Evolutionary conservation across 352 stramenopile species (phyloP).

Genomic region (Phytophthora gonapodyides): DNA sequence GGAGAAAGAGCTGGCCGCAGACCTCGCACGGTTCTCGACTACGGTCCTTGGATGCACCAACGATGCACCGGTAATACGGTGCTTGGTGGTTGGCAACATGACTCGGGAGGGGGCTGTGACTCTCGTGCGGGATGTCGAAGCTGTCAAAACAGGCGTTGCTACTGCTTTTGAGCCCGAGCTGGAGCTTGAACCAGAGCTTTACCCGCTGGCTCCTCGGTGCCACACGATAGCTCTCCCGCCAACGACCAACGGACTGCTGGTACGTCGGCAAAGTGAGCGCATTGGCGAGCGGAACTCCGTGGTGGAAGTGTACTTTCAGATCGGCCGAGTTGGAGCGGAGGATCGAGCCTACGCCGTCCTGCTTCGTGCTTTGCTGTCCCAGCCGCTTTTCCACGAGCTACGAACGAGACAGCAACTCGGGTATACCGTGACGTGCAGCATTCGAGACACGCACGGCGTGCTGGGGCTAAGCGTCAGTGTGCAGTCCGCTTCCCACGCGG

Average conservation of each 20-base stretch:
- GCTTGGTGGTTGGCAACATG: slow-evolving; percentile 75
- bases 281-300: slow-evolving; percentile 76
- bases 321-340: slow-evolving; percentile 52
- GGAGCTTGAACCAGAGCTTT: slow-evolving; percentile 25
- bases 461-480: slow-evolving; percentile 73
- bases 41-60: slow-evolving; percentile 27
- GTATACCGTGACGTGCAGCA: slow-evolving; percentile 79
- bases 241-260: slow-evolving; percentile 60
- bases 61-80: slow-evolving; percentile 13
- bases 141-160: slow-evolving; percentile 11
- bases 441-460: slow-evolving; percentile 77
- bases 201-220: slow-evolving; percentile 34
- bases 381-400: slow-evolving; percentile 84
- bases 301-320: slow-evolving; percentile 87
- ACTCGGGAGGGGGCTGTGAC: slow-evolving; percentile 35
- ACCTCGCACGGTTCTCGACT: slow-evolving; percentile 39
- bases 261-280: slow-evolving; percentile 68
- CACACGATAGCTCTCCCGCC: slow-evolving; percentile 56
- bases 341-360: slow-evolving; percentile 71
- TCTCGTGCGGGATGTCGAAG: slow-evolving; percentile 48
- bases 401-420: slow-evolving; percentile 84
- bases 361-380: slow-evolving; percentile 76
- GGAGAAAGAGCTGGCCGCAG: slow-evolving; percentile 22
- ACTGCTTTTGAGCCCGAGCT: slow-evolving; percentile 17
- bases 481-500: slow-evolving; percentile 67